A percentile compares a stretch with the other conserved stretches of the same genome.
Conservation (phyloP, 805 yeast genomes). For the Schizosaccharomyces octosporus region DNA sequence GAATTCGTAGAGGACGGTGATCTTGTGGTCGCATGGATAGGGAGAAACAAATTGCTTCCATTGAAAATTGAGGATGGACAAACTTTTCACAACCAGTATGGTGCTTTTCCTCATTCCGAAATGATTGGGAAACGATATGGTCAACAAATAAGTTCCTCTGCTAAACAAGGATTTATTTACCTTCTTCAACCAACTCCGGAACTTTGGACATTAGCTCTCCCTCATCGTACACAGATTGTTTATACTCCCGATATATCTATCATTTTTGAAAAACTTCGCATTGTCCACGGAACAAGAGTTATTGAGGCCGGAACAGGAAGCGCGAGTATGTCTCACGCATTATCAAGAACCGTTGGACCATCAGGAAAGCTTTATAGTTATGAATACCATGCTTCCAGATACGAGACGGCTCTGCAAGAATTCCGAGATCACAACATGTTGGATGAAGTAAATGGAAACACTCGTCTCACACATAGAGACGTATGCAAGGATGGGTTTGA, state of each 20-base stretch:
- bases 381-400: constrained; percentile 79
- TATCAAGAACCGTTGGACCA: constrained; percentile 48
- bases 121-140: constrained; percentile 74
- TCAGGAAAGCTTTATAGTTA: constrained; percentile 51
- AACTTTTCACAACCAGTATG: constrained; percentile 57
- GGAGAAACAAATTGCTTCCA: constrained; percentile 60
- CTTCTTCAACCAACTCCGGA: constrained; percentile 82
- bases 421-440: constrained; percentile 45
- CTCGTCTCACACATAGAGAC: constrained; percentile 67
- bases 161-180: constrained; percentile 68
- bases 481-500: constrained; percentile 70
- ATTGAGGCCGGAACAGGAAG: constrained; percentile 97
- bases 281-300: constrained; percentile 50
- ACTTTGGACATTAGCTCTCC: constrained; percentile 83
- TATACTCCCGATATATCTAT: constrained; percentile 88
- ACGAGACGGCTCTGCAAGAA: constrained; percentile 51
- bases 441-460: constrained; percentile 15
- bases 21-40: constrained; percentile 62
- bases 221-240: constrained; percentile 93
- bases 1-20: constrained; percentile 35
- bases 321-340: constrained; percentile 81
- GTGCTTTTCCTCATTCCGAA: constrained; percentile 57
- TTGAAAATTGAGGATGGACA: constrained; percentile 19
- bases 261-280: constrained; percentile 56
- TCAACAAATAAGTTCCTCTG: constrained; percentile 40